These are phyloP conservation scores for Tetrahymena malaccensis DNA, from an alignment of 73 alveolate species.

Conservation along the genomic window DNA sequence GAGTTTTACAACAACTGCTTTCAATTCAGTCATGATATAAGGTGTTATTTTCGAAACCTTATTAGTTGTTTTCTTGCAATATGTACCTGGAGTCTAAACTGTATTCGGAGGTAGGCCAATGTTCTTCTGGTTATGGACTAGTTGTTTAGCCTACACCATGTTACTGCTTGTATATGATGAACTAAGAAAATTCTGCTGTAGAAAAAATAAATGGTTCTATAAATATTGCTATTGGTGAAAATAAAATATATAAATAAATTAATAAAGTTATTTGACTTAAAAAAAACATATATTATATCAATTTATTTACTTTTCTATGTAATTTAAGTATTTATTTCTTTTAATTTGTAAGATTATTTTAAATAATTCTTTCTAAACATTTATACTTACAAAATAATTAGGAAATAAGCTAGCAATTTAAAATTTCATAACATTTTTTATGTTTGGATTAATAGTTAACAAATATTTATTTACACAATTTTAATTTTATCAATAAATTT, in stretches of 20 bases:
- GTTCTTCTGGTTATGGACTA: not conserved
- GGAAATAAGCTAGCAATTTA: too few relatives aligned
- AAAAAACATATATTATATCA: too few relatives aligned
- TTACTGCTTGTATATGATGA: conserved; percentile 27
- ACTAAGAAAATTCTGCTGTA: conserved; percentile 11
- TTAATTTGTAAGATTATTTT: too few relatives aligned
- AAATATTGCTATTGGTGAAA: not conserved
- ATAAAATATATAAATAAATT: not conserved
- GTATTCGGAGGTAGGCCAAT: conserved; percentile 40
- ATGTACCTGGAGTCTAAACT: conserved; percentile 31
- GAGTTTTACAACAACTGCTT: conserved; percentile 2
- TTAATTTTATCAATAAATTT: too few relatives aligned
- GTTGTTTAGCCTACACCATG: conserved; percentile 24
- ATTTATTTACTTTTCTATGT: too few relatives aligned
- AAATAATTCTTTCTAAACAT: too few relatives aligned
- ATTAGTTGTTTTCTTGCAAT: conserved; percentile 2
- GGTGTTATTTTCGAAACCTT: conserved; percentile 22
- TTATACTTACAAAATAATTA: too few relatives aligned
- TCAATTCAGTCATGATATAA: conserved; percentile 5
- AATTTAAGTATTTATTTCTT: too few relatives aligned
- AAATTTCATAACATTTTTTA: too few relatives aligned
- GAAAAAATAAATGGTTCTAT: not conserved
- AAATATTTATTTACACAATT: too few relatives aligned
- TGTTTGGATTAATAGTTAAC: too few relatives aligned
- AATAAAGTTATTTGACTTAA: too few relatives aligned